Base-by-base conservation (phyloP, 768 basidiomycete species). In the Sporobolomyces roseus region DNA sequence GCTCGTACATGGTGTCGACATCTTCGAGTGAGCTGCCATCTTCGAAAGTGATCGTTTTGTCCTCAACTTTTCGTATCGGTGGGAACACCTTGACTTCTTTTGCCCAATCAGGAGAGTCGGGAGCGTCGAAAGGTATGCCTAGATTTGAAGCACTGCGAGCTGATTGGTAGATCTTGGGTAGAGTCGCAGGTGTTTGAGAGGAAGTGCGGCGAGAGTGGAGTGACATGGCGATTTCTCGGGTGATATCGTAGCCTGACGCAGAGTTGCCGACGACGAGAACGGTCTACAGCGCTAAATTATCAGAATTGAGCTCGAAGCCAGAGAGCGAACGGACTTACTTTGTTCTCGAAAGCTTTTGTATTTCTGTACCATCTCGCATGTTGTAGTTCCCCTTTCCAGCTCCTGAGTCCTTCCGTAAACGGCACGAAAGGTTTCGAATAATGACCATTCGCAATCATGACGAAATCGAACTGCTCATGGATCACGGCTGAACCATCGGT, bases 171-270 rank as follows among this genome's bases (percentile, higher is more conserved):
- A 76, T 50, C 35, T 36, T 23, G n/a, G 62, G 65, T 1, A 55
- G 48, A 1, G 17, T 17, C 0, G 29, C 6, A 3, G 45, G 19
- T 17, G 7, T 4, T 10, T 36, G 29, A 16, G 49, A 25, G 1
- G 27, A 45, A 35, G 48, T 36, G 0, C 66, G 62, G 0, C 55
- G 66, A 0, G 49, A 7, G 29, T 61, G 55, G 36, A 73, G 46
- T 17, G 54, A 52, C 2, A 23, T 4, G 21, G 76, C 77, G 17
- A 76, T 60, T 38, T 78, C 77, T 3, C 77, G 68, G 0, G 78
- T 76, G 23, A 80, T 75, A 61, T 81, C 80, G 49, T 78, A 78
- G 1, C 80, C 80, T 0, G 80, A 80, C 14, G 80, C 79, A 43
- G 74, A 78, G 19, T 77, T 77, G 4, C 80, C 80, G 21, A 81